Base-by-base conservation (phyloP, 2,329 filamentous ascomycete genomes). In the Apiospora saccharicola region DNA sequence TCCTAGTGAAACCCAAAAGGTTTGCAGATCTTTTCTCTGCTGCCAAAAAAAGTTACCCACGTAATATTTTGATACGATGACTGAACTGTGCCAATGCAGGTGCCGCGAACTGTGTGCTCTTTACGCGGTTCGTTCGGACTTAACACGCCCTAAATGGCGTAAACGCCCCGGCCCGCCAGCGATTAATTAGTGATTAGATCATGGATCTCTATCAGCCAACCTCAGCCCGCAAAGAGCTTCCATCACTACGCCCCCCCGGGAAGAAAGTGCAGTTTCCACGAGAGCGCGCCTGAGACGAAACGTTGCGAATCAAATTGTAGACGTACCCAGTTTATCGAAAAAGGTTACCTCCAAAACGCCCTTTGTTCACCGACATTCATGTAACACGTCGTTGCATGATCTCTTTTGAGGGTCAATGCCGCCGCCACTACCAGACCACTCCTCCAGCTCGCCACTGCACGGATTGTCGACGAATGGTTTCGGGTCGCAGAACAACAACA, bases 381-480 rank as follows among this genome's bases (percentile, higher is more conserved):
- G 71, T 72, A 67, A 71, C 70, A 37, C 57, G 70, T 70, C 68
- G 68, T 69, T 70, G 67, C 69, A 69, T 71, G 57, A 70, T 64
- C 41, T 34, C 47, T 51, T 41, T 46, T 44, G 67, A 49, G 46
- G 68, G 72, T 68, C 72, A 61, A 73, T 73, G 72, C 72, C 72
- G 70, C 70, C 70, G 41, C 53, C 71, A 76, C 76, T 75, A 76
- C 76, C 77, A 70, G 69, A 74, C 73, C 75, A 78, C 77, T 77
- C 76, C 78, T 77, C 76, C 75, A 80, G 78, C 78, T 76, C 78
- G 79, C 73, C 79, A 73, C 76, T 75, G 71, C 74, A 74, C 74
- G 74, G 73, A 72, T 71, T 74, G 69, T 74, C 76, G 72, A 70
- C 76, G 72, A 70, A 69, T 71, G 78, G 77, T 76, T 49, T 74